Base-by-base conservation (phyloP, 2,329 filamentous ascomycete genomes). In the Trichoderma oligosporum region DNA sequence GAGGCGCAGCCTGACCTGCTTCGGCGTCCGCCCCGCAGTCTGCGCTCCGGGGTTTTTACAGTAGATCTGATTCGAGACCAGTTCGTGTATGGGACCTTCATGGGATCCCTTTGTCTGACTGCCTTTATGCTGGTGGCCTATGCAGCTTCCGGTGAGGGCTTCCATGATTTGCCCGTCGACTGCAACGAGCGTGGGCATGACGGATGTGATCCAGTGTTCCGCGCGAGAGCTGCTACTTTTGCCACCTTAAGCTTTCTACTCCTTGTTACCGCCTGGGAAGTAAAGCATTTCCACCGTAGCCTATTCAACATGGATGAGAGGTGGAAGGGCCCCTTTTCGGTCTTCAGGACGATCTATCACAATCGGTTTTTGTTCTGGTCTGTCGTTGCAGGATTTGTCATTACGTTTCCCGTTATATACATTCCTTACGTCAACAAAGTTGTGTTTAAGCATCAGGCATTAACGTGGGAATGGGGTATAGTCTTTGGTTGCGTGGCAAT, bases 391-490 rank as follows among this genome's bases (percentile, higher is more conserved):
- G 84, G 84, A 1, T 84, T 85, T 62, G 61, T 82, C 6, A 75
- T 79, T 61, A 82, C 81, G 0, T 85, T 86, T 59, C 83, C 84
- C 0, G 78, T 85, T 24, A 74, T 87, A 22, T 90, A 90, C 66
- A 81, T 89, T 35, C 87, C 87, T 0, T 78, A 81, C 22, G 76
- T 90, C 62, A 88, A 88, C 67, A 77, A 75, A 1, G 71, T 74
- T 2, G 86, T 89, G 2, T 89, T 89, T 73, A 86, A 88, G 71
- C 87, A 90, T 67, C 76, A 77, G 41, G 82, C 80, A 1, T 85
- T 90, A 56, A 78, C 74, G 2, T 89, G 86, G 85, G 86, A 90
- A 66, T 91, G 86, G 87, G 85, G 80, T 1, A 76, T 90, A 2
- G 86, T 90, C 0, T 75, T 81, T 44, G 77, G 82, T 16, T 81